Conservation (phyloP, 768 basidiomycete genomes). For the Trametes maxima region DNA sequence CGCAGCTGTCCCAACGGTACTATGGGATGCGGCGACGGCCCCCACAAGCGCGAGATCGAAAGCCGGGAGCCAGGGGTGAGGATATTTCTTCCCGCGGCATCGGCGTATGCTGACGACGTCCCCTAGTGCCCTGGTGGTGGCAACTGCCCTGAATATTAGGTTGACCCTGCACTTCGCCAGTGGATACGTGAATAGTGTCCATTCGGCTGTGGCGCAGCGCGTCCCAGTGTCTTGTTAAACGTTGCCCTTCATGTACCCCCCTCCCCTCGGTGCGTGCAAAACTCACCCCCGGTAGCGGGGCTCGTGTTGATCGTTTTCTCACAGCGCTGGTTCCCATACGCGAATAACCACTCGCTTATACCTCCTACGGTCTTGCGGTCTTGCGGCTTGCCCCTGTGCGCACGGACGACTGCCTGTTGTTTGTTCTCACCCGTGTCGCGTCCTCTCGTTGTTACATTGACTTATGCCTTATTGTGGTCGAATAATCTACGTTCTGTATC, state of each 20-base stretch:
- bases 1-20: constrained; percentile 18
- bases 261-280: not conserved
- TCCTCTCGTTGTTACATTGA: constrained; percentile 13
- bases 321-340: not conserved
- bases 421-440: constrained; percentile 10
- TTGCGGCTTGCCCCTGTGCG: constrained; percentile 1
- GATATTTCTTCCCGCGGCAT: not conserved
- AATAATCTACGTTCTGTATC: constrained; percentile 18
- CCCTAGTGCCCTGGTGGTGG: too few species aligned
- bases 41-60: not conserved
- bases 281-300: not conserved
- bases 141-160: too few species aligned
- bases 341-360: not conserved
- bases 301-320: not conserved
- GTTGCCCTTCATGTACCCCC: not conserved
- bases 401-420: not conserved
- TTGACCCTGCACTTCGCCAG: too few species aligned
- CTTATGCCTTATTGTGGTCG: constrained; percentile 19
- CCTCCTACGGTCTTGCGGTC: constrained; percentile 2
- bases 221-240: not conserved
- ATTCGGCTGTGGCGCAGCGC: too few species aligned
- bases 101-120: not conserved
- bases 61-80: not conserved
- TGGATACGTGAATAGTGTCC: too few species aligned
- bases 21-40: constrained; percentile 11